Conservation (phyloP, 768 basidiomycete genomes). For the Phylloporus rhodoxanthus region DNA sequence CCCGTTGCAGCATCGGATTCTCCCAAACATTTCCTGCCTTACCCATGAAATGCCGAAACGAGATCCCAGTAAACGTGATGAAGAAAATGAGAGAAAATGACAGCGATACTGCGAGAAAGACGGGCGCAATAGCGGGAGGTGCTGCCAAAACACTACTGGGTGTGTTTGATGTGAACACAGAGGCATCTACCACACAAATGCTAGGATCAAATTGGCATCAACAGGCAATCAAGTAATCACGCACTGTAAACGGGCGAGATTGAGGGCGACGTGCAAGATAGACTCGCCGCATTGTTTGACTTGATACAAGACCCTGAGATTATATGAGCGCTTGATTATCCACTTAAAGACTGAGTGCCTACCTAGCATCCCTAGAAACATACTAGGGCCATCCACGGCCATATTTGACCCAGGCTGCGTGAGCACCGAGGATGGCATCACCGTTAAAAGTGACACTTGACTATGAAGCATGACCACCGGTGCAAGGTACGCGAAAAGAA, state of each 20-base stretch:
- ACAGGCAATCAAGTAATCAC: slow-evolving; percentile 13
- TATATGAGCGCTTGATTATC: slow-evolving; percentile 1
- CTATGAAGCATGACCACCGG: slow-evolving; percentile 55
- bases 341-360: slow-evolving; percentile 10
- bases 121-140: slow-evolving; percentile 56
- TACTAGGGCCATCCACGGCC: slow-evolving; percentile 57
- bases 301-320: slow-evolving; percentile 62
- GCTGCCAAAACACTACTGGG: slow-evolving; percentile 53
- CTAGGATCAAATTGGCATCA: background rate
- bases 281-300: slow-evolving; percentile 38
- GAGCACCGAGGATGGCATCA: slow-evolving; percentile 49
- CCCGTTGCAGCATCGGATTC: slow-evolving; percentile 50
- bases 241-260: slow-evolving; percentile 59
- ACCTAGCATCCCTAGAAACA: slow-evolving; percentile 66
- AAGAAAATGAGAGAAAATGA: slow-evolving; percentile 57
- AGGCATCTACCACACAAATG: slow-evolving; percentile 44
- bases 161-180: slow-evolving; percentile 51
- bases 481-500: slow-evolving; percentile 63
- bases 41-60: slow-evolving; percentile 60
- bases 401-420: slow-evolving; percentile 30
- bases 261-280: slow-evolving; percentile 53
- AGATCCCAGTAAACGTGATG: slow-evolving; percentile 56
- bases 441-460: slow-evolving; percentile 58
- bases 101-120: slow-evolving; percentile 58
- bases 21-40: slow-evolving; percentile 47